Conservation (phyloP, 768 basidiomycete genomes). For the Sarcodon sp. region DNA sequence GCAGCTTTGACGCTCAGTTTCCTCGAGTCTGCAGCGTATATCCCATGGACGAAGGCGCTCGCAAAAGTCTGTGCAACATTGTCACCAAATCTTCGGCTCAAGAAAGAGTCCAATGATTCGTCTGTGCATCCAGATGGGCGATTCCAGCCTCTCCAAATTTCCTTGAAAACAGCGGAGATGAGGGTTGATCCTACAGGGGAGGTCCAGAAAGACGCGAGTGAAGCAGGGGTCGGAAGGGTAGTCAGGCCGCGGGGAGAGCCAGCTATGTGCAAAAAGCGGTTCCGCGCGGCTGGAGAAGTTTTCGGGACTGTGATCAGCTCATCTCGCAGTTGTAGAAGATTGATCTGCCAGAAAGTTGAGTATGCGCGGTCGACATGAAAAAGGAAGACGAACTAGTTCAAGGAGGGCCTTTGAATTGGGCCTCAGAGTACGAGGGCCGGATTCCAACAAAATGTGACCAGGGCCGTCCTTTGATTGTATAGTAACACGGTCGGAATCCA, state of each 20-base stretch:
- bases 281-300: conserved; percentile 58
- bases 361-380: not conserved
- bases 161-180: conserved; percentile 39
- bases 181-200: conserved; percentile 30
- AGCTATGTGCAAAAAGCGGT: conserved; percentile 59
- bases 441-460: conserved; percentile 50
- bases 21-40: conserved; percentile 82
- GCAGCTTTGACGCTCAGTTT: conserved; percentile 63
- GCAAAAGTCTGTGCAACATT: conserved; percentile 60
- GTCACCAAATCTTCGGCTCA: conserved; percentile 61
- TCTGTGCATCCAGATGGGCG: conserved; percentile 26
- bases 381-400: conserved; percentile 53
- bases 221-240: conserved; percentile 23
- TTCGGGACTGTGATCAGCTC: conserved; percentile 55
- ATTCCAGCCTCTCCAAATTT: conserved; percentile 16
- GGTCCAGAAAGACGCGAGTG: conserved; percentile 21
- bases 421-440: conserved; percentile 78
- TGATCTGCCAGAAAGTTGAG: conserved; percentile 36
- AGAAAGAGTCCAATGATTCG: conserved; percentile 71
- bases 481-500: conserved; percentile 42
- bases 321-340: conserved; percentile 51
- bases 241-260: conserved; percentile 33
- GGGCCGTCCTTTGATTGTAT: conserved; percentile 17
- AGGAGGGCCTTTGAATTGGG: conserved; percentile 64
- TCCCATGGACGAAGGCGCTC: conserved; percentile 80